Conservation (phyloP, 805 yeast genomes). For the Scheffersomyces coipomensis region DNA sequence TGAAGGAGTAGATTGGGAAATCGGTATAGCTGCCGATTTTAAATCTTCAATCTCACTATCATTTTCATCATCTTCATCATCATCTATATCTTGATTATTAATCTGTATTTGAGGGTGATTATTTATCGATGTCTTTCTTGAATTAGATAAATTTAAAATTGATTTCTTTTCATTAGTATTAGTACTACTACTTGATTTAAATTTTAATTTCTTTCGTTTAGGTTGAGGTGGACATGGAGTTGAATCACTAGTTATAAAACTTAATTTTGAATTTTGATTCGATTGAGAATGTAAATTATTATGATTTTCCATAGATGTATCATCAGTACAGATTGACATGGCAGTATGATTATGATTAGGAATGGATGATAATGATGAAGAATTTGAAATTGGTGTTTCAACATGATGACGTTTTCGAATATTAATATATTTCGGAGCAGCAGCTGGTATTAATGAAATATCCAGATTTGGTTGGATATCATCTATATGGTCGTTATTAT, state of each 20-base stretch:
- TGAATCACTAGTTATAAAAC: conserved; percentile 35
- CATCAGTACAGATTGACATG: conserved; percentile 9
- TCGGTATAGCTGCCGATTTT: conserved; percentile 35
- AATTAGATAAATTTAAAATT: conserved; percentile 30
- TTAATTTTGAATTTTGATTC: conserved; percentile 10
- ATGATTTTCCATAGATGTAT: not conserved
- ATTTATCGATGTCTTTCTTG: conserved; percentile 25
- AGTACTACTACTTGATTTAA: conserved; percentile 21
- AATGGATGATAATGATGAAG: conserved; percentile 18
- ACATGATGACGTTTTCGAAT: conserved; percentile 5
- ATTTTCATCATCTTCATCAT: conserved; percentile 9
- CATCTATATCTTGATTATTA: conserved; percentile 8
- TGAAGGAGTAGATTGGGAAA: conserved; percentile 43
- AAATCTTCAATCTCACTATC: conserved; percentile 9
- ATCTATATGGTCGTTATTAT: too few species aligned
- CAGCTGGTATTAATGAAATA: not conserved
- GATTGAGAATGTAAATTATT: conserved; percentile 5
- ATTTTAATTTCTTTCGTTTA: conserved; percentile 30
- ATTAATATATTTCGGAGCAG: conserved; percentile 3
- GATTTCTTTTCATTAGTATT: conserved; percentile 14
- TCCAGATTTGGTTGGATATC: not conserved
- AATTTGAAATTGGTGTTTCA: conserved; percentile 4
- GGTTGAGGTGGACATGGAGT: conserved; percentile 46
- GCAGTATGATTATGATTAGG: conserved; percentile 6
- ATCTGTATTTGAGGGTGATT: conserved; percentile 8